A percentile compares a stretch with the other conserved stretches of the same genome.
phyloP scores from a whole-genome alignment of 371 early-diverging fungal species.

The Mucor indicus region DNA sequence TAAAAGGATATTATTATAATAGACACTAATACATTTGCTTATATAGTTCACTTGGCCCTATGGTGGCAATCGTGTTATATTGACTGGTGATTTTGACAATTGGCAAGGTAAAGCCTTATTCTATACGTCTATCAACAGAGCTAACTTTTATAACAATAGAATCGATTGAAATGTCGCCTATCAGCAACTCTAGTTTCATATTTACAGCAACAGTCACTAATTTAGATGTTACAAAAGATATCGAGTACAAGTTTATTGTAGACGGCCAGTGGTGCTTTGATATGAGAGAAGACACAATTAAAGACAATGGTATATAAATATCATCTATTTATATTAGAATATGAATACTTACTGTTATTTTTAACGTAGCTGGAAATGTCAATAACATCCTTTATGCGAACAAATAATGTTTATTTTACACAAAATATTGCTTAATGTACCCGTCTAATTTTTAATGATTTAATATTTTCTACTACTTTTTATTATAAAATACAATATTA shows the following conservation, averaged over 20 bases:
- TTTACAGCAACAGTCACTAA: background rate
- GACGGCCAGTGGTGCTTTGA: conserved; percentile 45
- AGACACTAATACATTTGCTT: background rate
- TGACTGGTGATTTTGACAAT: conserved; percentile 52
- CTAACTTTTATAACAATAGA: background rate
- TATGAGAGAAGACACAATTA: conserved; percentile 15
- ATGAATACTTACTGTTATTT: background rate
- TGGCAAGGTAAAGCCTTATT: conserved; percentile 40
- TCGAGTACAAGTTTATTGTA: conserved; percentile 41
- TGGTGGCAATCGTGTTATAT: conserved; percentile 40
- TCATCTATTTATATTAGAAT: too few relatives aligned
- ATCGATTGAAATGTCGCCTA: conserved; percentile 8
- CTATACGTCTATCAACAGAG: background rate
- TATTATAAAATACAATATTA: too few relatives aligned
- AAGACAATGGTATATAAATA: background rate
- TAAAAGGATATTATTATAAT: background rate
- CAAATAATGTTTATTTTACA: too few relatives aligned
- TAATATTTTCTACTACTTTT: too few relatives aligned
- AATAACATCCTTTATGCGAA: conserved; percentile 34
- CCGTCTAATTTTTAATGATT: too few relatives aligned
- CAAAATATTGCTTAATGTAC: too few relatives aligned
- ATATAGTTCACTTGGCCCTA: conserved; percentile 43
- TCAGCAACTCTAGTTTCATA: background rate
- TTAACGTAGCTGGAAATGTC: conserved; percentile 25
- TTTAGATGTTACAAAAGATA: conserved; percentile 25